Evolutionary conservation across 805 yeast species (phyloP), one percentile per base, ranked within the genome.

Genomic region (Wickerhamiella domercqiae): DNA sequence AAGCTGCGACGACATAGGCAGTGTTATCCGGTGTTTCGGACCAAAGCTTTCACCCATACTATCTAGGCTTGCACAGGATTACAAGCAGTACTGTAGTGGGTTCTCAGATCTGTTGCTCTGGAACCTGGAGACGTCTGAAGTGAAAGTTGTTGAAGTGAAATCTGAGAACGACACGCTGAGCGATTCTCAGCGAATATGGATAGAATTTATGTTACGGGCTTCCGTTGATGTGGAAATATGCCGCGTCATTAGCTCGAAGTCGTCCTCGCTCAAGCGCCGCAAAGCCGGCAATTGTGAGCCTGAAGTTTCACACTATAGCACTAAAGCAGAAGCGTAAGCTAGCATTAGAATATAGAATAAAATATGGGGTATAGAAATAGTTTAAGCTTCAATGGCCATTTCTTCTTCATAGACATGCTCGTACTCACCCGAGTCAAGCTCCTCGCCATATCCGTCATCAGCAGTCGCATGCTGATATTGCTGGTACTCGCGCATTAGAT

Each of bases 401-500:
- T 24, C 11, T 24, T 9, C 13, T 24, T 24, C 26, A 13, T 9
- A 13, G 13, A 24, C 26, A 13, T 24, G 11, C 9, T 24, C 26
- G 9, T 24, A 9, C 9, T 24, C 26, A 24, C 9, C 26, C 9
- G 13, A 24, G 26, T 24, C 26, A 9, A 9, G 11, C 11, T 9
- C 26, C 13, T 24, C 26, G 9, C 13, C 26, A 24, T 9, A 24
- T 13, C 11, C 11, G 13, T 13, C 26, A 24, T 18, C 7, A 29
- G 15, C 68, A 39, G 77, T 73, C 35, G 82, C 84, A 47, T 81
- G 87, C 67, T 84, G 94, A 66, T 86, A 83, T 65, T 84, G 95
- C 66, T 83, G 93, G 59, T 84, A 76, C 62, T 84, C 95, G 54
- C 76, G 74, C 38, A 84, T 87, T 54, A 84, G 69, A 62, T 86